A percentile compares a stretch with the other conserved stretches of the same genome.
These are phyloP conservation scores for Amesomyces nigricolor DNA, from an alignment of 2,329 filamentous ascomycete genomes.

Conservation along the genomic window DNA sequence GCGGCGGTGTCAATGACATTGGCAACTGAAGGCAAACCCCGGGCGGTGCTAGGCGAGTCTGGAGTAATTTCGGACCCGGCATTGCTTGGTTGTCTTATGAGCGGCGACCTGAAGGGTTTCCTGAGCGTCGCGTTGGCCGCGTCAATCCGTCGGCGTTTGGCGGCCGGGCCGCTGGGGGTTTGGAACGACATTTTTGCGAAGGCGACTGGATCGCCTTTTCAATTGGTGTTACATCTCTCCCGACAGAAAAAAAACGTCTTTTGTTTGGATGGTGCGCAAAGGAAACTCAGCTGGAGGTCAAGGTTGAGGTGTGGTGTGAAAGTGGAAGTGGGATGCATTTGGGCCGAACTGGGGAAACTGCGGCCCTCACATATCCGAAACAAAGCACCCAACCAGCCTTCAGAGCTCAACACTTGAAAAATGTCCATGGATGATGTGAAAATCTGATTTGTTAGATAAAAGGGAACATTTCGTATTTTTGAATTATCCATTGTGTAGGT, in stretches of 20 bases:
- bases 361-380: no score
- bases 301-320: neutral
- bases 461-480: no score
- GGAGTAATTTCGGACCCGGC: neutral
- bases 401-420: no score
- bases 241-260: neutral
- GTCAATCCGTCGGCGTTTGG: constrained; percentile 60
- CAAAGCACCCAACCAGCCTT: no score
- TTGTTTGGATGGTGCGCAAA: neutral
- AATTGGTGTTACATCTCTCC: neutral
- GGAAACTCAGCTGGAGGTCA: neutral
- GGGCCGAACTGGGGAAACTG: no score
- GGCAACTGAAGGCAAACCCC: no score
- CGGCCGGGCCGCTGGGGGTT: constrained; percentile 33
- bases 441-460: no score
- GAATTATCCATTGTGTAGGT: no score
- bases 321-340: neutral
- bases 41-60: neutral
- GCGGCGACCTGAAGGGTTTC: constrained; percentile 67
- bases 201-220: constrained; percentile 1
- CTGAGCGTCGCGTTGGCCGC: constrained; percentile 52
- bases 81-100: constrained; percentile 21
- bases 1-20: neutral
- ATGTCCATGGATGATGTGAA: no score
- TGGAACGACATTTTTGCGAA: constrained; percentile 35